These are phyloP conservation scores for Scutellaria baicalensis DNA, from an alignment of 257 asterid species.

Conservation along the genomic window DNA sequence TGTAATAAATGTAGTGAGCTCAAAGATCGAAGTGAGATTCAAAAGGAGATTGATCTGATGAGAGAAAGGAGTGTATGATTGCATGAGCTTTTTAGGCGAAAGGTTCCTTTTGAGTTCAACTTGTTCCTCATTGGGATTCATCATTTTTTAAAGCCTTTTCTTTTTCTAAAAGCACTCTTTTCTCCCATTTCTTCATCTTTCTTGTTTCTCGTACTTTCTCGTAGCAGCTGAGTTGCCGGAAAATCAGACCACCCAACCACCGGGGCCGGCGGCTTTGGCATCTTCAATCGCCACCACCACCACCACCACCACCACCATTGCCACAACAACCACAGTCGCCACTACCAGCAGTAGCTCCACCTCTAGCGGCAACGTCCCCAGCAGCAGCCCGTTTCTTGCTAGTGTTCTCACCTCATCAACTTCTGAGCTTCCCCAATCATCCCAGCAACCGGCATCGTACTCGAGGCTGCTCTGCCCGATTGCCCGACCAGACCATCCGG, in stretches of 20 bases:
- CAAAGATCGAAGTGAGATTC: constrained; percentile 25
- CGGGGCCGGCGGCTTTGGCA: constrained; percentile 19
- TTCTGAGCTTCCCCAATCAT: constrained; percentile 26
- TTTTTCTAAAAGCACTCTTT: constrained; percentile 12
- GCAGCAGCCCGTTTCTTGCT: constrained; percentile 26
- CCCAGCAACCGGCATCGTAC: constrained; percentile 23
- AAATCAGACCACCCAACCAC: constrained; percentile 36
- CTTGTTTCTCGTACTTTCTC: neutral
- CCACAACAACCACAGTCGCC: neutral
- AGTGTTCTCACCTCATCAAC: constrained; percentile 27
- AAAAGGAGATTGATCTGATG: constrained; percentile 2
- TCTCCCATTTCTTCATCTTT: constrained; percentile 14
- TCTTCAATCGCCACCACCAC: constrained; percentile 1
- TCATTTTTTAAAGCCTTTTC: constrained; percentile 26
- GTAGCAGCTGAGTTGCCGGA: constrained; percentile 58
- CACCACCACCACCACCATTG: neutral
- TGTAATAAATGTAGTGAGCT: neutral
- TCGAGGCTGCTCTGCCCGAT: constrained; percentile 31
- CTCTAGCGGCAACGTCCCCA: constrained; percentile 23
- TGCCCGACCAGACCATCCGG: constrained; percentile 19
- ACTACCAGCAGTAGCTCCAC: constrained; percentile 21
- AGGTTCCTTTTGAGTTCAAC: constrained; percentile 23
- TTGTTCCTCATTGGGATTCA: constrained; percentile 27
- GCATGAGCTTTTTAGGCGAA: constrained; percentile 38
- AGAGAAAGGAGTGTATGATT: constrained; percentile 44